Conservation (phyloP, 2,329 filamentous ascomycete species). For the Fusarium chuoi region DNA sequence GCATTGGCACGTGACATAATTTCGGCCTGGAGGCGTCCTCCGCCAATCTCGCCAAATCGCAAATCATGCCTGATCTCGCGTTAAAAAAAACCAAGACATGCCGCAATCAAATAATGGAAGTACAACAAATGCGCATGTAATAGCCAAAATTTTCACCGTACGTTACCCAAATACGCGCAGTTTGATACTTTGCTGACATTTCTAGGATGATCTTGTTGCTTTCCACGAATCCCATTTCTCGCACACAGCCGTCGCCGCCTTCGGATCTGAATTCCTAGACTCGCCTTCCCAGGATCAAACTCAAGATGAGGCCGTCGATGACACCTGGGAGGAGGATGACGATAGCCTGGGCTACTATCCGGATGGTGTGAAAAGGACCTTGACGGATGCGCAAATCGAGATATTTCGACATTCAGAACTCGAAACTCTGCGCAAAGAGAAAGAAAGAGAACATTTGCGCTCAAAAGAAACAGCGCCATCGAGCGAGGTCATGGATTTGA, state of each 20-base stretch:
- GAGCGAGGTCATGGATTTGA: slow-evolving; percentile 26
- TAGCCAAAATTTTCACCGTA: slow-evolving; percentile 45
- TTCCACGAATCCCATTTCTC: slow-evolving; percentile 73
- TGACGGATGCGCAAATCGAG: slow-evolving; percentile 90
- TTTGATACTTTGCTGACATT: slow-evolving; percentile 28
- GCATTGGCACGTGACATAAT: slow-evolving; percentile 39
- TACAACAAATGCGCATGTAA: slow-evolving; percentile 13
- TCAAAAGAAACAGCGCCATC: slow-evolving; percentile 11
- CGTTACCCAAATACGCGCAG: background rate
- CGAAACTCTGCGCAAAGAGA: slow-evolving; percentile 72
- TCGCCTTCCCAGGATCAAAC: slow-evolving; percentile 43
- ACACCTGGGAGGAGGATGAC: slow-evolving; percentile 64
- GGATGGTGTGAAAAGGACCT: slow-evolving; percentile 86
- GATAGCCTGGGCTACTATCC: slow-evolving; percentile 84
- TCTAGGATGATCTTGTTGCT: slow-evolving; percentile 66
- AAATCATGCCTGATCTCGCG: slow-evolving; percentile 5
- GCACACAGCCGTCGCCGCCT: slow-evolving; percentile 55
- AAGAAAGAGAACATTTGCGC: slow-evolving; percentile 52
- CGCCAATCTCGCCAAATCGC: slow-evolving; percentile 24
- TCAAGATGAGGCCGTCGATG: slow-evolving; percentile 45
- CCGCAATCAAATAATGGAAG: slow-evolving; percentile 28
- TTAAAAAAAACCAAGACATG: slow-evolving; percentile 33
- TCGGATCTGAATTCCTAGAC: slow-evolving; percentile 57
- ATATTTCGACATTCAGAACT: slow-evolving; percentile 93
- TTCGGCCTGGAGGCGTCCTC: slow-evolving; percentile 21